phyloP scores from a whole-genome alignment of 2,329 filamentous ascomycete species.

The Aspergillus vadensis region DNA sequence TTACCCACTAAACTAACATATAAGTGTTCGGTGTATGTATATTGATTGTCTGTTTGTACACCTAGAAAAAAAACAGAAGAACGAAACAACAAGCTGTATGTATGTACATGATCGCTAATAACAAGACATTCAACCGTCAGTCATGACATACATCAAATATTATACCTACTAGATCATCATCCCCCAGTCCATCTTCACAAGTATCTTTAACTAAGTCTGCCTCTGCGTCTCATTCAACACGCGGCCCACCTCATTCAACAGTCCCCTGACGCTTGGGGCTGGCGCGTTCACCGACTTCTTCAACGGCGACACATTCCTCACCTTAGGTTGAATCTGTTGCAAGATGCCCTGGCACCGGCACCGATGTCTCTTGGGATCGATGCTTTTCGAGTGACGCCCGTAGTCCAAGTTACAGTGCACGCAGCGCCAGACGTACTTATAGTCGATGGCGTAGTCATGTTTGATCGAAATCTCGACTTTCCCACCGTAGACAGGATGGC shows the following conservation, averaged over 20 bases:
- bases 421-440: slow-evolving; percentile 89
- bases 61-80: too few relatives aligned
- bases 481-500: slow-evolving; percentile 58
- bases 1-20: too few relatives aligned
- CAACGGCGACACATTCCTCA: slow-evolving; percentile 51
- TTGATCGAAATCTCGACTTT: slow-evolving; percentile 80
- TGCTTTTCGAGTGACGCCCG: slow-evolving; percentile 82
- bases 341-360: slow-evolving; percentile 77
- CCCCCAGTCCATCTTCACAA: not conserved
- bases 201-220: not conserved
- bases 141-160: not conserved
- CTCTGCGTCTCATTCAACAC: not conserved
- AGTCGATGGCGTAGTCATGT: slow-evolving; percentile 86
- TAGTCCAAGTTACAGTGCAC: slow-evolving; percentile 68
- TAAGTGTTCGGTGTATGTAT: too few relatives aligned
- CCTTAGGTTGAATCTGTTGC: slow-evolving; percentile 77
- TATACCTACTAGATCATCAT: not conserved
- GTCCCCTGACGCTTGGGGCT: not conserved
- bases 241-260: slow-evolving; percentile 12
- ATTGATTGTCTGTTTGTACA: not conserved
- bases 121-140: not conserved
- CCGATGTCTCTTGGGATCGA: slow-evolving; percentile 69
- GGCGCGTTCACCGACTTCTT: slow-evolving; percentile 21
- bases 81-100: not conserved
- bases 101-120: not conserved